Base-by-base conservation (phyloP, 2,329 filamentous ascomycete species). In the Alternaria infectoria region DNA sequence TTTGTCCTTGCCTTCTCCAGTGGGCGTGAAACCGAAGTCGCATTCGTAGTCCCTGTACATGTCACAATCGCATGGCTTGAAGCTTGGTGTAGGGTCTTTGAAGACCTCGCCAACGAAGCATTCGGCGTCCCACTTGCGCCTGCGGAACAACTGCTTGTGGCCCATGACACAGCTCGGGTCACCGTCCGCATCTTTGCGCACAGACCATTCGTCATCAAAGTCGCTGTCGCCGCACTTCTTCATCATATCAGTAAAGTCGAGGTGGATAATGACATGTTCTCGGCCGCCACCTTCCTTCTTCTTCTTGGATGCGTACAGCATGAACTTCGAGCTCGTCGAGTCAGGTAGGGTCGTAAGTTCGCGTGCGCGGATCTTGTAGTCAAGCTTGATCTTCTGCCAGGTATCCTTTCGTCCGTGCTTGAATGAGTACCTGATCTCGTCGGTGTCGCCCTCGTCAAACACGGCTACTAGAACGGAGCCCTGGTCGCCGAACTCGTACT, bases 401-500 rank as follows among this genome's bases (percentile, higher is more conserved):
- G 87, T 87, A 51, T 73, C 71, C 46, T 75, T 76, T 74, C 93
- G 89, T 54, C 96, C 96, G 76, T 98, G 93, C 76, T 99, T 89
- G 25, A 97, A 83, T 1, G 96, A 98, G 80, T 95, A 99, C 65
- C 88, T 85, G 59, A 90, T 83, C 60, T 89, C 82, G 40, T 88
- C 82, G 1, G 90, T 92, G 51, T 84, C 82, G 13, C 81, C 84
- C 52, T 85, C 83, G 72, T 97, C 92, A 66, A 87, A 86, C 40
- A 98, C 85, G 5, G 96, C 96, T 28, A 98, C 86, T 28, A 99
- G 83, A 19, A 99, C 87, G 15, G 93, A 93, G 2, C 96, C 96
- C 69, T 96, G 91, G 72, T 97, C 95, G 57, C 96, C 96, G 78
- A 98, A 96, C 75, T 97, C 94, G 80, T 97, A 99, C 78, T 96